Evolutionary conservation across 768 basidiomycete genomes (phyloP).

Genomic region (Boletus vinaceobasis): DNA sequence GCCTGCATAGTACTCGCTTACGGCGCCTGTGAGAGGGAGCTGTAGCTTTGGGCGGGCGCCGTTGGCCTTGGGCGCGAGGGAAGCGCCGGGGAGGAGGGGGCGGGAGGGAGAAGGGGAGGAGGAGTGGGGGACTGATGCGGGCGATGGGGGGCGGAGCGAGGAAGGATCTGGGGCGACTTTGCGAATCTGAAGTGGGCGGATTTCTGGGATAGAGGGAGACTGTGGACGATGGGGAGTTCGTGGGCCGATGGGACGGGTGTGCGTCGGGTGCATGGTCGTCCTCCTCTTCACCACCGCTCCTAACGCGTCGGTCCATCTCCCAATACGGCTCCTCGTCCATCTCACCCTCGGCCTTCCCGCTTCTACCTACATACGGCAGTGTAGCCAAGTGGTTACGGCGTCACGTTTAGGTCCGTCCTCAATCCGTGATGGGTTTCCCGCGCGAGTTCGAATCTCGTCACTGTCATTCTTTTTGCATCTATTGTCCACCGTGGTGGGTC

Average conservation of each 20-base stretch:
- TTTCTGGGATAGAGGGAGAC: constrained; percentile 40
- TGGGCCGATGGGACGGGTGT: constrained; percentile 50
- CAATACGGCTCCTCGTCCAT: neutral
- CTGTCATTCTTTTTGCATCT: constrained; percentile 36
- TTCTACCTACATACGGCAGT: constrained; percentile 33
- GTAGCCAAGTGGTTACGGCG: constrained; percentile 61
- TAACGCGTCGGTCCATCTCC: constrained; percentile 5
- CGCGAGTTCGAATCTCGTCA: constrained; percentile 62
- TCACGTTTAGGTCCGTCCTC: constrained; percentile 48
- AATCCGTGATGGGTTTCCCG: constrained; percentile 56
- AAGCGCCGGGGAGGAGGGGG: constrained; percentile 30
- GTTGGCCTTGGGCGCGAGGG: constrained; percentile 18
- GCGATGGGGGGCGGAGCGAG: constrained; percentile 29
- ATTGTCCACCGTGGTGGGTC: constrained; percentile 12
- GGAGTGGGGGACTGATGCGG: constrained; percentile 23
- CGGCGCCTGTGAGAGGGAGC: constrained; percentile 30
- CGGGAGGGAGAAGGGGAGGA: constrained; percentile 34
- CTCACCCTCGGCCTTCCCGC: neutral
- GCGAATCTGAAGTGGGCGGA: constrained; percentile 41
- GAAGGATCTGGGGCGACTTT: constrained; percentile 31
- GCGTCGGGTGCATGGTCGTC: constrained; percentile 27
- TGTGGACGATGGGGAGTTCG: constrained; percentile 41
- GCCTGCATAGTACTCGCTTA: constrained; percentile 32
- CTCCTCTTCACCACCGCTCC: neutral
- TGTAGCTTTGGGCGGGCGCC: constrained; percentile 33